Evolutionary conservation across 148 eudicot genomes (phyloP), one percentile per base, ranked within the genome.

Genomic region (Silene latifolia): DNA sequence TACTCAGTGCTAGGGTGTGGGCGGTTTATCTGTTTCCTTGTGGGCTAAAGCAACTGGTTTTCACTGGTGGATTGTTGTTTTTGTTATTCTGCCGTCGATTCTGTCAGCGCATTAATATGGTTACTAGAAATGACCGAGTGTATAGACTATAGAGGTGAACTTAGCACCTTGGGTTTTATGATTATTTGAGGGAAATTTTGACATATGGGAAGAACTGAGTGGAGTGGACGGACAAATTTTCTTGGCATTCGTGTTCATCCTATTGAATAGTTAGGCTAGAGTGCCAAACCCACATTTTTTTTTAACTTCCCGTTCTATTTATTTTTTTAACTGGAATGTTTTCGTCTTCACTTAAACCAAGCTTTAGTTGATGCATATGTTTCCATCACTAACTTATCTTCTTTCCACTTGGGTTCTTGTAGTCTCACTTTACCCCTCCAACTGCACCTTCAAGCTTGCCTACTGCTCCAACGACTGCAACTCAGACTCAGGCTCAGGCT

Each of bases 371-470:
- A 51, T 65, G 46, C 24, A 18, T 12, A 1, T 60, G 7, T 20
- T 15, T 51, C 35, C 39, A 32, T 60, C 21, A 23, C 67, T 76
- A 13, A 66, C 72, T 23, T 75, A 1, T 39, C 44, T 39, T 6
- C 21, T 65, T 48, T 67, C 8, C 63, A 21, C 23, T 21, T 25
- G 29, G n/a, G 39, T 53, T 60, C 46, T 72, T 32, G 7, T 60
- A 87, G 90, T 83, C 87, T 69, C 88, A 87, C 23, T 85, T 81
- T 79, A 58, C 77, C 44, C 77, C 79, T 47, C 65, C 82, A 71
- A 54, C 78, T 61, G 32, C 76, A 29, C 57, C 77, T 79, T 29
- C 84, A 47, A 81, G 73, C 67, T 80, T 70, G 63, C 75, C 82
- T 14, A 4, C 74, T 15, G 76, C 63, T 27, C 73, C 79, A 25